Base-by-base conservation (phyloP, 208 protist species). In the Leishmania lainsoni region DNA sequence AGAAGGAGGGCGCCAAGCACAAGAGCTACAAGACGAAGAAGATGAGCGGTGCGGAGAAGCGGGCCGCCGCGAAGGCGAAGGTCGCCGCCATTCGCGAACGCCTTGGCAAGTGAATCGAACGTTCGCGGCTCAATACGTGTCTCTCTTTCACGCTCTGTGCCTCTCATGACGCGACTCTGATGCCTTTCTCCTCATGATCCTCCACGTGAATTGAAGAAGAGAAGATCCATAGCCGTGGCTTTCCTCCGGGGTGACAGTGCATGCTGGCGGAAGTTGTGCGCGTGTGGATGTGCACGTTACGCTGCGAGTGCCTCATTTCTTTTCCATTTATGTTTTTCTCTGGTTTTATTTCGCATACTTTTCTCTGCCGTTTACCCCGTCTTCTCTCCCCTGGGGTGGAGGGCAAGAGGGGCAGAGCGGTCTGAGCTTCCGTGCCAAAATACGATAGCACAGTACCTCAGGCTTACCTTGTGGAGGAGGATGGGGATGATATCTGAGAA, bases 11-110 rank as follows among this genome's bases (percentile, higher is more conserved):
- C 35, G 78, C 52, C 49, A 49, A 52, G 58, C 80, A 81, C 80
- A 91, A 92, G 85, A 86, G 86, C 80, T 90, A 89, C 87, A 85
- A 90, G 81, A 89, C 81, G 63, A 69, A 76, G 81, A 91, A 91
- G 81, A 69, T 85, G 66, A 92, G 86, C 73, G 84, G 86, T 69
- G 79, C 76, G 68, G 76, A 95, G 88, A 82, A 86, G 81, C 87
- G 91, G 88, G 83, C 80, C 10, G 70, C 70, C 49, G 70, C 70
- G 70, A 75, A 75, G 70, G 70, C 70, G 70, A 75, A 96, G 89
- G 85, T 96, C 59, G 91, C 90, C 59, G 77, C 75, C 52, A 81
- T 96, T 79, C 83, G 91, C 80, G 85, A 87, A 71, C 85, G 91
- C 42, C 91, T 94, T 75, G 83, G 86, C 83, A 80, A 76, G 78